Evolutionary conservation across 2,329 filamentous ascomycete genomes (phyloP).

Genomic region (Ceratocystis albifundus): DNA sequence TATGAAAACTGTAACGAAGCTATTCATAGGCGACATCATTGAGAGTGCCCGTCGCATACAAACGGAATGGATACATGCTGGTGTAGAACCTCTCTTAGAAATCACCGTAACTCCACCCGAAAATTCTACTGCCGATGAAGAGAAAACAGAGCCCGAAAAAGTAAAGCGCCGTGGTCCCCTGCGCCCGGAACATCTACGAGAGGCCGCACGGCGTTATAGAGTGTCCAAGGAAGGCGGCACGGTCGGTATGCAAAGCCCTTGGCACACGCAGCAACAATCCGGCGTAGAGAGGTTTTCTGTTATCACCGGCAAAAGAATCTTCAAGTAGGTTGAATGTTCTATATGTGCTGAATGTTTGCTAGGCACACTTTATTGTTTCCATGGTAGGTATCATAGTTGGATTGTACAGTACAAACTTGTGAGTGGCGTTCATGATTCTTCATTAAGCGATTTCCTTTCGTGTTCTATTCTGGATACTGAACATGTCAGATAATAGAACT

Average conservation of each 20-base stretch:
- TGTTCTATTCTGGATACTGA: background rate
- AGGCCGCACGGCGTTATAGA: conserved; percentile 60
- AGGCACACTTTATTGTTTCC: background rate
- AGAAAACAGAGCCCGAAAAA: conserved; percentile 20
- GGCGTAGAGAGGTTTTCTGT: conserved; percentile 50
- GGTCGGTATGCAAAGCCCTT: conserved; percentile 47
- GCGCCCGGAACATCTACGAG: conserved; percentile 61
- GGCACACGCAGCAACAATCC: conserved; percentile 49
- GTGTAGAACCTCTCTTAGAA: conserved; percentile 47
- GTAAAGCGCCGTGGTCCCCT: conserved; percentile 42
- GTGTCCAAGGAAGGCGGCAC: conserved; percentile 50
- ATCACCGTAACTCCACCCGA: conserved; percentile 35
- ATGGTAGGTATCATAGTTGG: conserved; percentile 1
- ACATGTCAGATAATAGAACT: background rate
- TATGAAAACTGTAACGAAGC: conserved; percentile 64
- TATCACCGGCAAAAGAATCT: conserved; percentile 42
- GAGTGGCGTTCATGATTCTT: background rate
- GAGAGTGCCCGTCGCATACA: conserved; percentile 60
- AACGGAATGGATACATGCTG: conserved; percentile 53
- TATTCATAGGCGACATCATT: conserved; percentile 65
- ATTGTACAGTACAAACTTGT: conserved; percentile 3
- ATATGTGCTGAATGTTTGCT: background rate
- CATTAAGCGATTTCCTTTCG: background rate
- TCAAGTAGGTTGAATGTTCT: conserved; percentile 33
- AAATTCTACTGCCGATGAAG: conserved; percentile 25